A percentile compares a stretch with the other conserved stretches of the same genome.
Evolutionary conservation across 768 basidiomycete genomes (phyloP).

Genomic region (Naganishia kalamii): DNA sequence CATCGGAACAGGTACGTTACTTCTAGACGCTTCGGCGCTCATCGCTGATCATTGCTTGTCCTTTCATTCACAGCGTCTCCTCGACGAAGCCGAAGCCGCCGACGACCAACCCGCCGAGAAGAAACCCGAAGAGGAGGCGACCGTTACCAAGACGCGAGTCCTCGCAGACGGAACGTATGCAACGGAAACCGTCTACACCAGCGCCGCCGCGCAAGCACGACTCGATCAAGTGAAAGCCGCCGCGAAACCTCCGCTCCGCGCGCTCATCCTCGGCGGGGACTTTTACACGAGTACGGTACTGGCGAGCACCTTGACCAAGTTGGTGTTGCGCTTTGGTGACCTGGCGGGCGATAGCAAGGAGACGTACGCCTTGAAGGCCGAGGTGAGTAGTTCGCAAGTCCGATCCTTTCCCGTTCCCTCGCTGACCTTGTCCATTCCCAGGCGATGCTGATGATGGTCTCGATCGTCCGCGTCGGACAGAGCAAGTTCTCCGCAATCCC

Average conservation of each 20-base stretch:
- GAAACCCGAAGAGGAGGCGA: constrained; percentile 48
- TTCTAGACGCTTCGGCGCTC: background rate
- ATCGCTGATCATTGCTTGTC: background rate
- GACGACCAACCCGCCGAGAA: constrained; percentile 50
- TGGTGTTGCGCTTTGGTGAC: constrained; percentile 68
- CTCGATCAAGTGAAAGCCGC: constrained; percentile 79
- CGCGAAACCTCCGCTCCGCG: constrained; percentile 84
- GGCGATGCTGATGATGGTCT: constrained; percentile 98
- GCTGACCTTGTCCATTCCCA: constrained; percentile 36
- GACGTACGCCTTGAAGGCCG: constrained; percentile 75
- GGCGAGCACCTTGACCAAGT: constrained; percentile 81
- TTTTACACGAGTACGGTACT: constrained; percentile 93
- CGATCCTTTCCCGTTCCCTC: background rate
- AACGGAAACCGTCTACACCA: constrained; percentile 81
- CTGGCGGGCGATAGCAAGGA: constrained; percentile 51
- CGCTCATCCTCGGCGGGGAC: constrained; percentile 85
- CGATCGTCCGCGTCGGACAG: constrained; percentile 91
- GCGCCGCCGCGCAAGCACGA: constrained; percentile 52
- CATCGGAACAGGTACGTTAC: constrained; percentile 64
- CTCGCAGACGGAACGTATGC: constrained; percentile 96
- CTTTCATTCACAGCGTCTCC: constrained; percentile 48
- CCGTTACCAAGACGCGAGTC: constrained; percentile 59
- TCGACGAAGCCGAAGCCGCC: constrained; percentile 67
- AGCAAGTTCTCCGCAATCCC: constrained; percentile 86
- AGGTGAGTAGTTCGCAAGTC: constrained; percentile 52